Evolutionary conservation across 257 asterid genomes (phyloP).

Genomic region (Coffea canephora): DNA sequence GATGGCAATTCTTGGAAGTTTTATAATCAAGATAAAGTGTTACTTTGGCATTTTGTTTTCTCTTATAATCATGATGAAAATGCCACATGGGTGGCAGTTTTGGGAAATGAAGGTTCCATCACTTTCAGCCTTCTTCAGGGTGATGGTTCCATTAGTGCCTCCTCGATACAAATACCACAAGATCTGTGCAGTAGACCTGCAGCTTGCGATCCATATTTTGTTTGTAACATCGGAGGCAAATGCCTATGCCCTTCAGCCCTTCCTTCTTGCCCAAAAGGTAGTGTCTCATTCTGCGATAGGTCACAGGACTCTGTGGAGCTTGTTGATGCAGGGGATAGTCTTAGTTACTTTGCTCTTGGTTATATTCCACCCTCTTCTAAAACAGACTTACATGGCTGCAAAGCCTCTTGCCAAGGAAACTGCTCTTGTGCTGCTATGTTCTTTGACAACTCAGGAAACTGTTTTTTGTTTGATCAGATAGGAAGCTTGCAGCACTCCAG

Average conservation of each 20-base stretch:
- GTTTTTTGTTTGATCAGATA: constrained; percentile 65
- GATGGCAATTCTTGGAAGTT: constrained; percentile 76
- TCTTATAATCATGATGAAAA: constrained; percentile 36
- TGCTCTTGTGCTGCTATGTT: constrained; percentile 81
- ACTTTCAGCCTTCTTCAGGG: constrained; percentile 53
- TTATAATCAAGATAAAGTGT: constrained; percentile 35
- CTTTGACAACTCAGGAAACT: constrained; percentile 62
- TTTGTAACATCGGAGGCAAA: constrained; percentile 55
- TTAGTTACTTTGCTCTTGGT: constrained; percentile 59
- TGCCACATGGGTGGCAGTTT: constrained; percentile 66
- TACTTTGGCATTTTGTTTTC: constrained; percentile 77
- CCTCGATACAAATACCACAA: constrained; percentile 56
- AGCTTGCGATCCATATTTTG: constrained; percentile 67
- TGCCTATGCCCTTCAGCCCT: constrained; percentile 71
- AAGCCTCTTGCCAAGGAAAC: constrained; percentile 53
- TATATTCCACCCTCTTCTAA: constrained; percentile 50
- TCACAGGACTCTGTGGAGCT: constrained; percentile 41
- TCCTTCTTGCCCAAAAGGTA: constrained; percentile 52
- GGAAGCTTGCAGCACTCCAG: constrained; percentile 50
- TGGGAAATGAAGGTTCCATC: constrained; percentile 61
- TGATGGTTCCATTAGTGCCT: constrained; percentile 31
- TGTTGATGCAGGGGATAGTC: constrained; percentile 60
- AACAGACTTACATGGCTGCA: constrained; percentile 68
- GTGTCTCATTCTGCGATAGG: constrained; percentile 39
- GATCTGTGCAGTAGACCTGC: constrained; percentile 70